Conservation (phyloP, 148 eudicot species). For the Chenopodium album region DNA sequence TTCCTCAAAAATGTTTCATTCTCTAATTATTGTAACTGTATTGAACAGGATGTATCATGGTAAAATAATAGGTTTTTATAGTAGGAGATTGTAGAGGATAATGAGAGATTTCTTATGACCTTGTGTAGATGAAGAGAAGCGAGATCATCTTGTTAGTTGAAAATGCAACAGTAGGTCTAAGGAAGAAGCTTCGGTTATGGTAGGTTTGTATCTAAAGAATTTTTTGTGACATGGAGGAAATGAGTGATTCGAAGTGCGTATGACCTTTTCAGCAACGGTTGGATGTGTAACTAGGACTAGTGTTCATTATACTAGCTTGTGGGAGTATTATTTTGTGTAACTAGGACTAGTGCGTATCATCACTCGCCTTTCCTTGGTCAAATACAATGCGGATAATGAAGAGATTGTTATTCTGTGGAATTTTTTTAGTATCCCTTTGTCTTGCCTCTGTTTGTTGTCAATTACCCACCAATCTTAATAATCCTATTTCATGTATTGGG, state of each 20-base stretch:
- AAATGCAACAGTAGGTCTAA: neutral
- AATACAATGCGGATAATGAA: neutral
- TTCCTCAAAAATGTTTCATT: too few species aligned
- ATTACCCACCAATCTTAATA: too few species aligned
- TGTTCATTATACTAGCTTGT: neutral
- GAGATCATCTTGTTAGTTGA: neutral
- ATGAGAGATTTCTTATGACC: neutral
- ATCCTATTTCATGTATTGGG: neutral
- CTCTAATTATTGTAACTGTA: too few species aligned
- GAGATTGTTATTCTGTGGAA: neutral
- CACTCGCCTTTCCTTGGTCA: neutral
- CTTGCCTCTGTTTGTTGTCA: neutral
- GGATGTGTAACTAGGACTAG: neutral
- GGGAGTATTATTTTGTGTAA: too few species aligned
- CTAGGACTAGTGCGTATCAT: too few species aligned
- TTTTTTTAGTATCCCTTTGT: neutral
- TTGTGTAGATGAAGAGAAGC: neutral
- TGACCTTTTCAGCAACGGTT: neutral
- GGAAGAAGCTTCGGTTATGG: neutral
- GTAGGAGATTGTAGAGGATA: neutral
- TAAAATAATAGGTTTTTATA: too few species aligned
- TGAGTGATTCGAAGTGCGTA: neutral
- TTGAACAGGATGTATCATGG: too few species aligned
- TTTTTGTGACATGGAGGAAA: neutral
- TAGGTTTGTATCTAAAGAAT: neutral